Evolutionary conservation across 2,329 filamentous ascomycete species (phyloP).

Genomic region (Alternaria sp.): DNA sequence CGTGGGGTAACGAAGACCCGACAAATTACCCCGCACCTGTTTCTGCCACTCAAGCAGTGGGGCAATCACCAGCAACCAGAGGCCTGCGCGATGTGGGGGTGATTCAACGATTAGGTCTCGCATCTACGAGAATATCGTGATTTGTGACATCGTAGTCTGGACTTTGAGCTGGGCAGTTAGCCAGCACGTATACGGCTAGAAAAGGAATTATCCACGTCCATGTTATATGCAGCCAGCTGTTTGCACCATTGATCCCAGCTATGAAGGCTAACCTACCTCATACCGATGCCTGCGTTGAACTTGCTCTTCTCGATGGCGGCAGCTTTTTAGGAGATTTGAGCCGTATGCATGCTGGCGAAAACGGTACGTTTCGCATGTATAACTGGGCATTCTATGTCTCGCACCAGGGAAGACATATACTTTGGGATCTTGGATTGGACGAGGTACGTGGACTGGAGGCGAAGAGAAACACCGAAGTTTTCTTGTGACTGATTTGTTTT

Average conservation of each 20-base stretch:
- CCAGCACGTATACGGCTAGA: neutral
- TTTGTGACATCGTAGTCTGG: neutral
- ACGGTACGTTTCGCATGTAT: constrained; percentile 45
- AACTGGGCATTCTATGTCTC: constrained; percentile 47
- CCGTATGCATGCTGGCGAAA: constrained; percentile 40
- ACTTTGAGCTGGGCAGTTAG: neutral
- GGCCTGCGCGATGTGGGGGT: neutral
- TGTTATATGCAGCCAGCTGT: neutral
- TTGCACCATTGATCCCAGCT: neutral
- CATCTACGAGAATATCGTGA: neutral
- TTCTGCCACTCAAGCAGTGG: constrained; percentile 6
- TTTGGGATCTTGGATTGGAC: constrained; percentile 47
- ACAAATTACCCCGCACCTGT: constrained; percentile 14
- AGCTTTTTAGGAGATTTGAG: constrained; percentile 42
- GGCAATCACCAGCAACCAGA: constrained; percentile 6
- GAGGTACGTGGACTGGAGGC: constrained; percentile 28
- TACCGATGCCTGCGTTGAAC: constrained; percentile 31
- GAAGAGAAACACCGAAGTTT: neutral
- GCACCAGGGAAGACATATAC: constrained; percentile 34
- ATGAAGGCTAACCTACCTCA: constrained; percentile 16
- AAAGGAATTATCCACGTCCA: neutral
- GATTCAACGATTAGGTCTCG: neutral
- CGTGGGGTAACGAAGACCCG: constrained; percentile 1
- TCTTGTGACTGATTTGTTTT: constrained; percentile 5
- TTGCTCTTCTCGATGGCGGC: constrained; percentile 45